phyloP scores from a whole-genome alignment of 306 rosid species.

The apple (Malus domestica) region DNA sequence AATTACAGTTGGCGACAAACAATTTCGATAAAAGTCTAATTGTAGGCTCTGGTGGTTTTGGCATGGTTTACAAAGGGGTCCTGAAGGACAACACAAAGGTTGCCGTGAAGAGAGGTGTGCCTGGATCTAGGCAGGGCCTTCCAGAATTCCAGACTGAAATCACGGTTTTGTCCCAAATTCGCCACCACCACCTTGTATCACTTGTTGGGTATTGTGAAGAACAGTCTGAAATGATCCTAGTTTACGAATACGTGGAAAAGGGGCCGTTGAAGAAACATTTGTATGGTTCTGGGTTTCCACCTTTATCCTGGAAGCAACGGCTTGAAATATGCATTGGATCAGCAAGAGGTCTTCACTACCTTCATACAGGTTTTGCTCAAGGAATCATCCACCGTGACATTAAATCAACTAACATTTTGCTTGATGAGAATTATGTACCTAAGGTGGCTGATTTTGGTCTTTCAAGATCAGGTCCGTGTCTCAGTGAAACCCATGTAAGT shows the following conservation, averaged over 20 bases:
- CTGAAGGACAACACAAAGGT: conserved; percentile 71
- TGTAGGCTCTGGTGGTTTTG: conserved; percentile 94
- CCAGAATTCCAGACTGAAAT: conserved; percentile 96
- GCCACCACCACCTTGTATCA: conserved; percentile 91
- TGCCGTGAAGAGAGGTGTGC: conserved; percentile 95
- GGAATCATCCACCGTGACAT: conserved; percentile 99
- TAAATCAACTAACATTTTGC: conserved; percentile 86
- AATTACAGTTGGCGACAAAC: conserved; percentile 66
- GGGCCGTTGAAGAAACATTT: conserved; percentile 81
- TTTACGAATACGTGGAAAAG: conserved; percentile 82
- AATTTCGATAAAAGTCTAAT: conserved; percentile 61
- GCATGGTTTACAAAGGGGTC: conserved; percentile 75
- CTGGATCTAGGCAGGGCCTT: conserved; percentile 96
- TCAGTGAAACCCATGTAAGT: conserved; percentile 89
- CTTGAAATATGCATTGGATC: conserved; percentile 94
- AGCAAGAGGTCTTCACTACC: conserved; percentile 95
- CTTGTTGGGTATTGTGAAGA: conserved; percentile 93
- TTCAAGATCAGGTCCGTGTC: conserved; percentile 87
- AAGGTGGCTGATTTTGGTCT: conserved; percentile 99
- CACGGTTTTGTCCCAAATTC: conserved; percentile 71
- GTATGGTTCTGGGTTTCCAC: conserved; percentile 47
- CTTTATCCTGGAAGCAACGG: conserved; percentile 87
- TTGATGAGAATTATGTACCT: conserved; percentile 77
- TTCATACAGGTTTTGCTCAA: conserved; percentile 91
- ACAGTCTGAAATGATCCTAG: conserved; percentile 92